A percentile compares a stretch with the other conserved stretches of the same genome.
phyloP scores from a whole-genome alignment of 768 basidiomycete genomes.

The Tremella fuciformis region DNA sequence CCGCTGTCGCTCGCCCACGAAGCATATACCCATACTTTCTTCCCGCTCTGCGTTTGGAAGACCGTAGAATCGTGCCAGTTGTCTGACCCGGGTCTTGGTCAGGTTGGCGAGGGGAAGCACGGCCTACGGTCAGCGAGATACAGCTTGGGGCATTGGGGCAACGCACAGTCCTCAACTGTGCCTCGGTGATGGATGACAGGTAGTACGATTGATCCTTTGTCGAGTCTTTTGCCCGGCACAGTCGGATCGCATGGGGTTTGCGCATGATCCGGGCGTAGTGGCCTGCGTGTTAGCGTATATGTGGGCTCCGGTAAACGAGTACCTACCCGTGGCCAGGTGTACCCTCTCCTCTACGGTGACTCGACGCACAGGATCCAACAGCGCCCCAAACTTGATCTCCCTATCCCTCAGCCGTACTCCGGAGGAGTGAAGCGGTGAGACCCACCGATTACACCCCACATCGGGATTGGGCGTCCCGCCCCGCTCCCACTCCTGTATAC shows the following conservation, averaged over 20 bases:
- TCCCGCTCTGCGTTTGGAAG: constrained; percentile 71
- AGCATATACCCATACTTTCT: constrained; percentile 94
- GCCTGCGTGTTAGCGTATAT: constrained; percentile 58
- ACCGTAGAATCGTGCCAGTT: constrained; percentile 62
- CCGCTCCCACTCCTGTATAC: constrained; percentile 69
- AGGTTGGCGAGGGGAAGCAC: constrained; percentile 72
- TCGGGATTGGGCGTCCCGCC: constrained; percentile 91
- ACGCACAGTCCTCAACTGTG: constrained; percentile 59
- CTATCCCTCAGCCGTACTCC: constrained; percentile 53
- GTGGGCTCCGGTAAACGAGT: no score
- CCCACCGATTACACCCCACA: constrained; percentile 81
- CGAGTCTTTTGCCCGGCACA: constrained; percentile 58
- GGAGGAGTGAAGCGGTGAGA: background rate
- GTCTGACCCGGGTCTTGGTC: constrained; percentile 69
- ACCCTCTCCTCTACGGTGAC: constrained; percentile 53
- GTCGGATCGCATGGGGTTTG: constrained; percentile 52
- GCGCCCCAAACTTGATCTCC: constrained; percentile 86
- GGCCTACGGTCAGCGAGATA: constrained; percentile 50
- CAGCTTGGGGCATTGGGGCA: background rate
- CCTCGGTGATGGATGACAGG: constrained; percentile 71
- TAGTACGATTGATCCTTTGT: constrained; percentile 92
- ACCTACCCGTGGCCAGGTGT: constrained; percentile 72
- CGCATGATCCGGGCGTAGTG: constrained; percentile 79
- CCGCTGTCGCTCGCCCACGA: constrained; percentile 74
- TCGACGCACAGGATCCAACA: constrained; percentile 58